Conservation (phyloP, 257 asterid species). For the Solanum pimpinellifolium region DNA sequence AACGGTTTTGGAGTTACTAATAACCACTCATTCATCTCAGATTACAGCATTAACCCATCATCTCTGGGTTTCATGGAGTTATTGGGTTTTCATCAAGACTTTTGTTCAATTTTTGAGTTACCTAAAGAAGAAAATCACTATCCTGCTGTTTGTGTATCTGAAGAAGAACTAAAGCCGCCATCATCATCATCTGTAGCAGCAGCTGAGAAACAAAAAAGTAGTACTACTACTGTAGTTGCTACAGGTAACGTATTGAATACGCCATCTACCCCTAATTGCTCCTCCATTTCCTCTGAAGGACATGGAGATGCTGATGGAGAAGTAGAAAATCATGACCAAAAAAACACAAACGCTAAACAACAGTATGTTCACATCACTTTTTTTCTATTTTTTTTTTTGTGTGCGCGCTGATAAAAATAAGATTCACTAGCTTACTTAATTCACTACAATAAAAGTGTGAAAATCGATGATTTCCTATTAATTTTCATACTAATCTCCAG, state of each 20-base stretch:
- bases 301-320: background rate
- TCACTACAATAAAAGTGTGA: too few relatives aligned
- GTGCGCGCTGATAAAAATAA: too few relatives aligned
- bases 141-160: background rate
- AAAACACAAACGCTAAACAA: slow-evolving; percentile 20
- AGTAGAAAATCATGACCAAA: background rate
- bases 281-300: slow-evolving; percentile 50
- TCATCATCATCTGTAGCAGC: fast-evolving
- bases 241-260: slow-evolving; percentile 20
- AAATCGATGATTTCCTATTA: too few relatives aligned
- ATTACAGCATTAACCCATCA: slow-evolving; percentile 7
- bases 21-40: slow-evolving; percentile 3
- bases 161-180: background rate
- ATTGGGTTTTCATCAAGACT: slow-evolving; percentile 35
- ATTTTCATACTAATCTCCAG: too few relatives aligned
- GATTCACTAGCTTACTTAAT: too few relatives aligned
- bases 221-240: background rate
- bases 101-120: slow-evolving; percentile 11
- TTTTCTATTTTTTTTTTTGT: background rate
- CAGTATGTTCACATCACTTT: slow-evolving; percentile 11
- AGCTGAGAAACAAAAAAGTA: background rate
- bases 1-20: background rate
- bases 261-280: slow-evolving; percentile 54
- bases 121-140: background rate
- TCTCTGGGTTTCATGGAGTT: slow-evolving; percentile 54